phyloP scores from a whole-genome alignment of 192 early-diverging fungal species.

The Coemansia sp. region DNA sequence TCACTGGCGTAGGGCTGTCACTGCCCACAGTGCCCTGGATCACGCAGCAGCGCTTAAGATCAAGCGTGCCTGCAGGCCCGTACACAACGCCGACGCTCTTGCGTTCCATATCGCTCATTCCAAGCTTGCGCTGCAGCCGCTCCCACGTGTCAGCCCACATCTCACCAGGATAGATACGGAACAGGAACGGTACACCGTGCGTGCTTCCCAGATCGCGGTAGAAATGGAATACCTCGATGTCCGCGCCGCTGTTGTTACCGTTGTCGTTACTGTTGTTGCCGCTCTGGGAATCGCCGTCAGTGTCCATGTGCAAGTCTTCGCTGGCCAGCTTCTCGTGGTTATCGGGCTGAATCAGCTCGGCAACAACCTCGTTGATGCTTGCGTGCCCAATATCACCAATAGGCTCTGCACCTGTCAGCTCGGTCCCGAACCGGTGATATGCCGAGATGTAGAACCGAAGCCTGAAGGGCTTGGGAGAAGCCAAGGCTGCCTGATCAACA shows the following conservation, averaged over 20 bases:
- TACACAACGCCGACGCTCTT: slow-evolving; percentile 42
- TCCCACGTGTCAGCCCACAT: slow-evolving; percentile 67
- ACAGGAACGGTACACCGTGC: slow-evolving; percentile 85
- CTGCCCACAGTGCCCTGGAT: slow-evolving; percentile 22
- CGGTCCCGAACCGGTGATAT: slow-evolving; percentile 49
- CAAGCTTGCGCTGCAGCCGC: slow-evolving; percentile 68
- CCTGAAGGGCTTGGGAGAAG: slow-evolving; percentile 39
- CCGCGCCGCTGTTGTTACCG: slow-evolving; percentile 16
- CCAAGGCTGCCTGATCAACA: not conserved
- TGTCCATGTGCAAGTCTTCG: slow-evolving; percentile 2
- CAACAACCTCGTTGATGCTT: slow-evolving; percentile 33
- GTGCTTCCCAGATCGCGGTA: slow-evolving; percentile 62
- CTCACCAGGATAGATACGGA: slow-evolving; percentile 69
- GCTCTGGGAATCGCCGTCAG: too few relatives aligned
- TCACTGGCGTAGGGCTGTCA: not conserved
- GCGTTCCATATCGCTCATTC: slow-evolving; percentile 84
- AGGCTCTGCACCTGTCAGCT: slow-evolving; percentile 50
- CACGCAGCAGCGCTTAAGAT: slow-evolving; percentile 20
- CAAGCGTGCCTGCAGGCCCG: slow-evolving; percentile 13
- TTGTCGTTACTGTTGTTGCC: too few relatives aligned
- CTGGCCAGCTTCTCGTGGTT: not conserved
- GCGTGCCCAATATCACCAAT: slow-evolving; percentile 50
- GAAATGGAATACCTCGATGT: slow-evolving; percentile 79
- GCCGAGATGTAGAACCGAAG: slow-evolving; percentile 64
- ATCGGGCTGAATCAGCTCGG: slow-evolving; percentile 6